A percentile compares a stretch with the other conserved stretches of the same genome.
phyloP scores from a whole-genome alignment of 2,329 filamentous ascomycete species.

The Herpotrichia juniperi region DNA sequence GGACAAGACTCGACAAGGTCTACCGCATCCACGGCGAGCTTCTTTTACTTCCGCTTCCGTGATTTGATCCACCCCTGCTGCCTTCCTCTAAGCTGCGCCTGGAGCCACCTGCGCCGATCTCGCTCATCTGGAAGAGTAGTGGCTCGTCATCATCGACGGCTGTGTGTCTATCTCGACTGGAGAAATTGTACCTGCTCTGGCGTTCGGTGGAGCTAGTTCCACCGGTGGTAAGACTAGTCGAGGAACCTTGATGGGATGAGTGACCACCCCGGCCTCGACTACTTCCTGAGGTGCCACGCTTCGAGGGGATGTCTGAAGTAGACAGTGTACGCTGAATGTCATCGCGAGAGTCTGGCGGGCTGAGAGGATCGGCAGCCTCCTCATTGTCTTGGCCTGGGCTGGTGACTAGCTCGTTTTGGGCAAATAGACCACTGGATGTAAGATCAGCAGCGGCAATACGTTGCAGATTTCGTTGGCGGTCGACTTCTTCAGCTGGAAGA shows the following conservation, averaged over 20 bases:
- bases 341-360: constrained; percentile 33
- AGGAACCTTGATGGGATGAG: constrained; percentile 38
- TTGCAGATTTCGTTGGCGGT: constrained; percentile 51
- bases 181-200: constrained; percentile 51
- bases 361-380: constrained; percentile 10
- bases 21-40: constrained; percentile 32
- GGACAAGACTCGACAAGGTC: not conserved
- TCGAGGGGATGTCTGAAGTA: constrained; percentile 35
- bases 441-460: constrained; percentile 55
- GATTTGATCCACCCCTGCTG: constrained; percentile 32
- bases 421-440: constrained; percentile 68
- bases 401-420: constrained; percentile 43
- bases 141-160: constrained; percentile 69
- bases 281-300: constrained; percentile 29
- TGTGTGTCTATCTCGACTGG: constrained; percentile 42
- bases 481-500: constrained; percentile 63
- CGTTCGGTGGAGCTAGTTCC: constrained; percentile 42
- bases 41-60: constrained; percentile 32
- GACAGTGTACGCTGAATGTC: constrained; percentile 30
- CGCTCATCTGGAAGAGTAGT: constrained; percentile 74
- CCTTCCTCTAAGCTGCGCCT: constrained; percentile 46
- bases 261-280: constrained; percentile 37
- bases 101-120: constrained; percentile 61
- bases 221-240: constrained; percentile 36
- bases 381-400: constrained; percentile 31